Percentiles rank a stretch among this genome's conserved stretches.
These are phyloP conservation scores for Halophytophthora polymorphica DNA, from an alignment of 352 stramenopile genomes.

Conservation along the genomic window DNA sequence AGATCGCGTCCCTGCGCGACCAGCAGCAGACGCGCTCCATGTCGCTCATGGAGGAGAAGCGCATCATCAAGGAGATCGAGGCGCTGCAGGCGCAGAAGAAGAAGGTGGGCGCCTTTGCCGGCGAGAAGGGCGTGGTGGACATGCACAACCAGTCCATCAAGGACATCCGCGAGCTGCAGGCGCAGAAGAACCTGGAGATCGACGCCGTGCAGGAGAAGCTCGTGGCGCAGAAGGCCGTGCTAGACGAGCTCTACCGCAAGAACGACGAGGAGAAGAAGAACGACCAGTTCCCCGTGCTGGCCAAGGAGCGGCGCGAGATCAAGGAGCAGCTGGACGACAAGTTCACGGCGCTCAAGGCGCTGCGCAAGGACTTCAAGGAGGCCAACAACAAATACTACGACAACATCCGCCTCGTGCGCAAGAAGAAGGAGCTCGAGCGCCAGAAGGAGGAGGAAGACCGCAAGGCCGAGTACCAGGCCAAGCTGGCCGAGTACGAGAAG, in stretches of 20 bases:
- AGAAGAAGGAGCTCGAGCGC: slow-evolving; percentile 82
- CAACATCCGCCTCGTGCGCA: slow-evolving; percentile 84
- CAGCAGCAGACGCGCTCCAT: slow-evolving; percentile 96
- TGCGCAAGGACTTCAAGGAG: slow-evolving; percentile 89
- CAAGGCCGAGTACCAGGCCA: slow-evolving; percentile 90
- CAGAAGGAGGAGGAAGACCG: slow-evolving; percentile 79
- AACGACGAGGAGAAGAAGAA: slow-evolving; percentile 89
- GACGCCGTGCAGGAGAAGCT: slow-evolving; percentile 92
- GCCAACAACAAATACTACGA: slow-evolving; percentile 94
- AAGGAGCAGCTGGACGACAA: slow-evolving; percentile 91
- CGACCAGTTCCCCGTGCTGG: slow-evolving; percentile 78
- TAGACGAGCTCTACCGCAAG: slow-evolving; percentile 89
- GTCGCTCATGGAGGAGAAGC: slow-evolving; percentile 95
- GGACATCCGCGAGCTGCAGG: slow-evolving; percentile 63
- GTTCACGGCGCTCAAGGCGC: slow-evolving; percentile 82
- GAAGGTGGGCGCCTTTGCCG: slow-evolving; percentile 77
- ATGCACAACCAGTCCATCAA: slow-evolving; percentile 80
- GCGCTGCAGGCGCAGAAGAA: slow-evolving; percentile 88
- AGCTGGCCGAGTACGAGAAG: slow-evolving; percentile 95
- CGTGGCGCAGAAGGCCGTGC: slow-evolving; percentile 76
- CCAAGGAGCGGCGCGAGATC: slow-evolving; percentile 87
- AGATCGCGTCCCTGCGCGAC: slow-evolving; percentile 87
- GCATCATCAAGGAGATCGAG: slow-evolving; percentile 97
- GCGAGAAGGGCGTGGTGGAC: slow-evolving; percentile 83
- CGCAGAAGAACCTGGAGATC: slow-evolving; percentile 94